These are phyloP conservation scores for Endocladia muricata DNA, from an alignment of 31 red algal genomes.

Conservation along the genomic window DNA sequence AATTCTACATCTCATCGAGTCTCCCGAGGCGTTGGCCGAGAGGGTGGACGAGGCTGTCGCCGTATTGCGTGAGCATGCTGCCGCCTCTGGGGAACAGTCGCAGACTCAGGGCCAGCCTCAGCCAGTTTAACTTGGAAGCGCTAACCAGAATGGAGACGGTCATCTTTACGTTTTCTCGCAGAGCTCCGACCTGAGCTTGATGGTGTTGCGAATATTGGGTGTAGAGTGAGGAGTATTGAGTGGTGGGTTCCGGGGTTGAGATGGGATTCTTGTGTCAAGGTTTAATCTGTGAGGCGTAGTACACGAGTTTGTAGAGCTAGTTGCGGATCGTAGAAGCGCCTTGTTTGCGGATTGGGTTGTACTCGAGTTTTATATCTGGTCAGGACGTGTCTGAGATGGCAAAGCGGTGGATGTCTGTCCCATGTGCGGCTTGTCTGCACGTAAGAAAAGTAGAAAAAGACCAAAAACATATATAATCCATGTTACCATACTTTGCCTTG, in stretches of 20 bases:
- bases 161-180: background rate
- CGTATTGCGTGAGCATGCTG: conserved; percentile 83
- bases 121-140: conserved; percentile 5
- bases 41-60: conserved; percentile 90
- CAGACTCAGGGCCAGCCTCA: conserved; percentile 14
- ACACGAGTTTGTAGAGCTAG: too few species aligned
- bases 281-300: too few species aligned
- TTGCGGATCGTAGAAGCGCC: too few species aligned
- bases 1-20: conserved; percentile 91
- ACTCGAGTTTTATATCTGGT: conserved; percentile 11
- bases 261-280: too few species aligned
- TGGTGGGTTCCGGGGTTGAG: too few species aligned
- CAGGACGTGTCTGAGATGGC: background rate
- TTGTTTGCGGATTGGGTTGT: conserved; percentile 11
- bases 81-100: conserved; percentile 12
- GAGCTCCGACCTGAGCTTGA: background rate
- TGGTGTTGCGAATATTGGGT: too few species aligned
- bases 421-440: background rate
- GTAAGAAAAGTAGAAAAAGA: conserved; percentile 40
- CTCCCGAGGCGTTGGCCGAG: conserved; percentile 83
- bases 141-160: conserved; percentile 3
- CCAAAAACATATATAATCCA: conserved; percentile 46
- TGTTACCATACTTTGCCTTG: too few species aligned
- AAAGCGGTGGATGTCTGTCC: conserved; percentile 11
- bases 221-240: too few species aligned